Percentiles rank a stretch among this genome's conserved stretches.
Evolutionary conservation across 306 rosid genomes (phyloP).

Genomic region (Vachellia collinsii): DNA sequence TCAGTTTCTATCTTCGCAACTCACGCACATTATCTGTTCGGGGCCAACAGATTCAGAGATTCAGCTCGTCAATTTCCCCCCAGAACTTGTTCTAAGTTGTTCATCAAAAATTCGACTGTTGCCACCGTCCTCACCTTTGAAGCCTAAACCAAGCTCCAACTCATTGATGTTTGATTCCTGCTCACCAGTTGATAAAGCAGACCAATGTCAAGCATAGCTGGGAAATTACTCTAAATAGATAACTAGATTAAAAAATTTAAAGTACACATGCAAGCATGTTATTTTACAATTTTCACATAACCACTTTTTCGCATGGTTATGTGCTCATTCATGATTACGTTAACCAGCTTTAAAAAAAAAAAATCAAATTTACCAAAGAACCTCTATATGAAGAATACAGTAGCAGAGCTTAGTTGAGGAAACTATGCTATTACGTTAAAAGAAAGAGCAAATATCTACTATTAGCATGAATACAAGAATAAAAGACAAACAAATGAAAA

Average conservation of each 20-base stretch:
- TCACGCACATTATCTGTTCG: background rate
- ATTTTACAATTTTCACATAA: no score
- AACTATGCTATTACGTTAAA: background rate
- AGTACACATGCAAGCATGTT: no score
- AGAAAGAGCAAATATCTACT: background rate
- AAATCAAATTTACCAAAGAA: background rate
- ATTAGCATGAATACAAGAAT: background rate
- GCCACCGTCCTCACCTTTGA: slow-evolving; percentile 44
- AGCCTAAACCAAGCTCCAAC: slow-evolving; percentile 59
- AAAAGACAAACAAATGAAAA: background rate
- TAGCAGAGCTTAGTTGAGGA: background rate
- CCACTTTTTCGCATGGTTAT: no score
- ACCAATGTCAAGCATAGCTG: background rate
- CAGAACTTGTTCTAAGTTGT: slow-evolving; percentile 34
- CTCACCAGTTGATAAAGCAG: slow-evolving; percentile 22
- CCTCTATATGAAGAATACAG: background rate
- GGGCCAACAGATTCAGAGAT: slow-evolving; percentile 6
- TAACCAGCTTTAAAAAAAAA: no score
- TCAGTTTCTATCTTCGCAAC: slow-evolving; percentile 19
- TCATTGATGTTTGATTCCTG: slow-evolving; percentile 47
- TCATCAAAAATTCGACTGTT: slow-evolving; percentile 33
- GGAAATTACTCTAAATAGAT: no score
- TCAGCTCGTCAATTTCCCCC: slow-evolving; percentile 44
- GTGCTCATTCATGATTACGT: no score
- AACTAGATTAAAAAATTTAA: no score